Conservation (phyloP, 805 yeast genomes). For the Wickerhamomyces bisporus region DNA sequence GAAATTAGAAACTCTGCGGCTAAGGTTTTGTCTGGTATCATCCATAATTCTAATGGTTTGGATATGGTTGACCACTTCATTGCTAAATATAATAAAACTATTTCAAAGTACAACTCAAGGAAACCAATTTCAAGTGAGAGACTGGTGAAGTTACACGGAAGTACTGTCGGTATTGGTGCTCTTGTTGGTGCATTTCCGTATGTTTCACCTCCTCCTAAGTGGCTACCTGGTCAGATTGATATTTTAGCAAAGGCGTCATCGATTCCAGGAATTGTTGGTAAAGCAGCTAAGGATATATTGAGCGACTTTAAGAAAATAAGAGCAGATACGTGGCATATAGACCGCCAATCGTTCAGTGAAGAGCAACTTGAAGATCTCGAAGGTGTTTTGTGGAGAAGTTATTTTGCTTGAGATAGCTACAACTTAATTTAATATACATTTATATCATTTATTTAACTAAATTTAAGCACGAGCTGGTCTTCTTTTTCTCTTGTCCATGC, state of each 20-base stretch:
- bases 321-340: slow-evolving; percentile 96
- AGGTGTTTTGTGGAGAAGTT: slow-evolving; percentile 91
- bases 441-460: neutral
- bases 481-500: slow-evolving; percentile 30
- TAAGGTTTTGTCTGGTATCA: slow-evolving; percentile 69
- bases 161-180: slow-evolving; percentile 85
- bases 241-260: slow-evolving; percentile 67
- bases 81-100: slow-evolving; percentile 18
- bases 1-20: slow-evolving; percentile 77
- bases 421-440: slow-evolving; percentile 1
- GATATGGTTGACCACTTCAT: slow-evolving; percentile 39
- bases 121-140: slow-evolving; percentile 36
- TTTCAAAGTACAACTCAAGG: slow-evolving; percentile 24
- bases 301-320: slow-evolving; percentile 86
- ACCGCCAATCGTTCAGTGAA: slow-evolving; percentile 63
- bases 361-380: slow-evolving; percentile 87
- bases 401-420: slow-evolving; percentile 55
- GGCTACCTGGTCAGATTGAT: slow-evolving; percentile 77
- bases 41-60: slow-evolving; percentile 45
- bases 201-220: slow-evolving; percentile 81
- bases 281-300: slow-evolving; percentile 74
- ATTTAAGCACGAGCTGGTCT: slow-evolving; percentile 19
- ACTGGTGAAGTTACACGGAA: slow-evolving; percentile 63
- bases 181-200: slow-evolving; percentile 87
- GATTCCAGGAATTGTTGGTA: slow-evolving; percentile 73